These are phyloP conservation scores for Funneliformis mosseae DNA, from an alignment of 192 early-diverging fungal species.

Conservation along the genomic window DNA sequence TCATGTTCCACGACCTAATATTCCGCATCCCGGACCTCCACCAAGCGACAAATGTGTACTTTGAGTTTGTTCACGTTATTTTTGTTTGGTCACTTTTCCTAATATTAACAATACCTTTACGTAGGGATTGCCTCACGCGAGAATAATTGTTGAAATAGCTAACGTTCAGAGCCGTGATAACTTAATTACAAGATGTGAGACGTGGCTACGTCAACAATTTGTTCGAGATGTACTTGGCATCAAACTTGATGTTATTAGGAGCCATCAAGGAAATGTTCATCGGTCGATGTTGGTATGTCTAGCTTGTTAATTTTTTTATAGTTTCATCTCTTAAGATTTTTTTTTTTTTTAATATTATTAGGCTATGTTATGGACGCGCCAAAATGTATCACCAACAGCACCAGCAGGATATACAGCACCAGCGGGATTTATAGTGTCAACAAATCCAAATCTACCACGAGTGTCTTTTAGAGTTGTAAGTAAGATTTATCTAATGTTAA, in stretches of 20 bases:
- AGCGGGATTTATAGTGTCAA: slow-evolving; percentile 11
- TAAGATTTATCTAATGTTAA: neutral
- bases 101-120: slow-evolving; percentile 14
- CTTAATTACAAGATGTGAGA: slow-evolving; percentile 5
- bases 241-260: slow-evolving; percentile 17
- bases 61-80: neutral
- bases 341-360: slow-evolving; percentile 17
- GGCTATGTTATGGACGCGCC: slow-evolving; percentile 23
- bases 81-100: neutral
- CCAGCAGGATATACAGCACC: neutral
- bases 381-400: too few relatives aligned
- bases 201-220: slow-evolving; percentile 6
- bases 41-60: neutral
- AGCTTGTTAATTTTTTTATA: neutral
- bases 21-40: slow-evolving; percentile 14
- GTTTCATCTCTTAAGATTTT: neutral
- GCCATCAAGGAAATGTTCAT: neutral
- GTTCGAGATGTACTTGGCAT: slow-evolving; percentile 21
- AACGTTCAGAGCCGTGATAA: neutral
- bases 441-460: slow-evolving; percentile 18
- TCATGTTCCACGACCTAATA: neutral
- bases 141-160: slow-evolving; percentile 4
- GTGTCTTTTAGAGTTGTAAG: slow-evolving; percentile 5
- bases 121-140: slow-evolving; percentile 4
- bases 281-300: slow-evolving; percentile 27